Conservation (phyloP, 768 basidiomycete genomes). For the Leccinum subtestaceum region DNA sequence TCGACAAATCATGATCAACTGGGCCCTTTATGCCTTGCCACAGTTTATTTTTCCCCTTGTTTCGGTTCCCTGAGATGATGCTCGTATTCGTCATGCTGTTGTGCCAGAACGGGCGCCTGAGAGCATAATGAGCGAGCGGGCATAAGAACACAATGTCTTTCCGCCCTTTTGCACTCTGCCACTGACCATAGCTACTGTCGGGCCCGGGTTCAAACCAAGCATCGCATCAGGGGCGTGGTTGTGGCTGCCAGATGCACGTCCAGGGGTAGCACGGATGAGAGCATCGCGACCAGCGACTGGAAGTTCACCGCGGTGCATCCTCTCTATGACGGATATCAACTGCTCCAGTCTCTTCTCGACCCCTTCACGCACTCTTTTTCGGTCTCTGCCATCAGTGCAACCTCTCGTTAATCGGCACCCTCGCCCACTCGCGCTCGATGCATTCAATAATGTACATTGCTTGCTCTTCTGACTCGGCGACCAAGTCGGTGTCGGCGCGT, state of each 20-base stretch:
- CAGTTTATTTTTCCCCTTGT: neutral
- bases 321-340: conserved; percentile 67
- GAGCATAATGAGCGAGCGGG: neutral
- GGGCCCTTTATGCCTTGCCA: too few relatives aligned
- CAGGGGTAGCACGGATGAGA: conserved; percentile 37
- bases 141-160: conserved; percentile 52
- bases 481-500: conserved; percentile 66
- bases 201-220: conserved; percentile 62
- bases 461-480: conserved; percentile 75
- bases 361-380: conserved; percentile 72
- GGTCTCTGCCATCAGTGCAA: conserved; percentile 62
- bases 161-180: conserved; percentile 73
- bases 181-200: conserved; percentile 80
- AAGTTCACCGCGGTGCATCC: conserved; percentile 70
- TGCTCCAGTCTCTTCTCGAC: conserved; percentile 71
- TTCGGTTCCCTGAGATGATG: conserved; percentile 52
- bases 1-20: too few relatives aligned
- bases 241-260: conserved; percentile 39
- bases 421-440: conserved; percentile 82
- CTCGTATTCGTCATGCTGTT: conserved; percentile 88
- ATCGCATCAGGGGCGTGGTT: conserved; percentile 50
- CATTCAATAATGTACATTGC: conserved; percentile 77
- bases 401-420: conserved; percentile 69
- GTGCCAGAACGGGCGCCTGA: conserved; percentile 82
- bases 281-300: conserved; percentile 49